Percentiles rank a stretch among this genome's conserved stretches.
Evolutionary conservation across 176 grass and related monocot genomes (phyloP).

Genomic region (Avena eriantha): DNA sequence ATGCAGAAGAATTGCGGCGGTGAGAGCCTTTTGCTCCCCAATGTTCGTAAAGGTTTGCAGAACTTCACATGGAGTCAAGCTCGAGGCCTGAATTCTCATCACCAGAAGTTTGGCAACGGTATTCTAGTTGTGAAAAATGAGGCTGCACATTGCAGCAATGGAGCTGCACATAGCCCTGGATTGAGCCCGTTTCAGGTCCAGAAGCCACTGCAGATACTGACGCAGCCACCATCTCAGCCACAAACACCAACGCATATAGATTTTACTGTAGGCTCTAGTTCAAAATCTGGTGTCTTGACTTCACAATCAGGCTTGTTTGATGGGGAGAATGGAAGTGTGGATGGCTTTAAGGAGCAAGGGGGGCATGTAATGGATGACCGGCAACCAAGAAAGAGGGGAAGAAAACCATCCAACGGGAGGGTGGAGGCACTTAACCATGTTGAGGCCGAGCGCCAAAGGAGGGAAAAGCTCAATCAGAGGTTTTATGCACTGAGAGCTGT

Average conservation of each 20-base stretch:
- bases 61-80: constrained; percentile 75
- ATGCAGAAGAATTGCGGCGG: constrained; percentile 33
- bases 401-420: constrained; percentile 79
- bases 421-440: constrained; percentile 83
- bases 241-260: constrained; percentile 60
- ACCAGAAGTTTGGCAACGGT: constrained; percentile 60
- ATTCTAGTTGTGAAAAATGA: constrained; percentile 52
- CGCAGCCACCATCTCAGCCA: constrained; percentile 43
- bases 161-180: constrained; percentile 15
- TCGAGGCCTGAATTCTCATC: constrained; percentile 49
- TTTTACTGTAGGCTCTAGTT: constrained; percentile 55
- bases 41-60: constrained; percentile 63
- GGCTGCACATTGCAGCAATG: constrained; percentile 25
- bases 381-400: constrained; percentile 71
- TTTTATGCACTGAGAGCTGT: constrained; percentile 80
- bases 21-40: constrained; percentile 55
- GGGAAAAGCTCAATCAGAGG: constrained; percentile 86
- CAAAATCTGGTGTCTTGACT: constrained; percentile 53
- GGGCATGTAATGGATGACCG: constrained; percentile 39
- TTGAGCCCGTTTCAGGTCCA: constrained; percentile 44
- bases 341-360: constrained; percentile 51
- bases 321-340: constrained; percentile 50
- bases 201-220: constrained; percentile 41
- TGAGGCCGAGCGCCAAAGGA: constrained; percentile 82
- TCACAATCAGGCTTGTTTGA: constrained; percentile 45